Evolutionary conservation across 768 basidiomycete genomes (phyloP), one percentile per base, ranked within the genome.

Genomic region (Rhodotorula graminis): DNA sequence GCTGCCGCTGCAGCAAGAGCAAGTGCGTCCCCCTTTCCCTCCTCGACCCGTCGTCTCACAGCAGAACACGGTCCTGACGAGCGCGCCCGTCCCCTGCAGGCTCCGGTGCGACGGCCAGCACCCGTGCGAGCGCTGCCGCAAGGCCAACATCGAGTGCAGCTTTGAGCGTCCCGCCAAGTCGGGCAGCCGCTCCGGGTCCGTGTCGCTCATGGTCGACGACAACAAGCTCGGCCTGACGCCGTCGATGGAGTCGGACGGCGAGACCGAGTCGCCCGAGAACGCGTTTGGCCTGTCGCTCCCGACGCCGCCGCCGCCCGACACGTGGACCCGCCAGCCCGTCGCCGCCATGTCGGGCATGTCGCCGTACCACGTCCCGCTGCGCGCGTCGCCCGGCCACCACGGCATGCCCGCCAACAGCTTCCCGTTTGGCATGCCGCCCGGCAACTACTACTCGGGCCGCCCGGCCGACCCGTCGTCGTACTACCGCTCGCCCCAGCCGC

Each of bases 121-220:
- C 33, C 71, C 71, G 37, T 75, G 74, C 70, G 67, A 71, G 44
- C 64, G 74, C n/a, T 75, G 74, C 56, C 65, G 60, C 27, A 69
- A 70, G 37, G 71, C 64, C 5, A 62, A 62, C 31, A 62, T 72
- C 74, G 74, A 72, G 58, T 75, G 74, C 58, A 67, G 67, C 50
- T 75, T 64, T 50, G 74, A 75, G 52, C 74, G 74, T 33, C 62
- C 73, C 25, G 25, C 65, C 31, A 74, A 71, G 58, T 21, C 70
- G 0, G n/a, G 64, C 2, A 65, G 67, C 29, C 62, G 64, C 12
- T 15, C 49, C 2, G 53, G 57, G 44, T 69, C 74, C 29, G 47
- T 67, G 50, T 60, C 69, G 42, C 63, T 68, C 63, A n/a, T n/a
- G 33, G 27, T 52, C 27, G 53, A 52, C 33, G 65, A 70, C 65